Evolutionary conservation across 345 rosid species (phyloP), one percentile per base, ranked within the genome.

Genomic region (Sapria himalayana): DNA sequence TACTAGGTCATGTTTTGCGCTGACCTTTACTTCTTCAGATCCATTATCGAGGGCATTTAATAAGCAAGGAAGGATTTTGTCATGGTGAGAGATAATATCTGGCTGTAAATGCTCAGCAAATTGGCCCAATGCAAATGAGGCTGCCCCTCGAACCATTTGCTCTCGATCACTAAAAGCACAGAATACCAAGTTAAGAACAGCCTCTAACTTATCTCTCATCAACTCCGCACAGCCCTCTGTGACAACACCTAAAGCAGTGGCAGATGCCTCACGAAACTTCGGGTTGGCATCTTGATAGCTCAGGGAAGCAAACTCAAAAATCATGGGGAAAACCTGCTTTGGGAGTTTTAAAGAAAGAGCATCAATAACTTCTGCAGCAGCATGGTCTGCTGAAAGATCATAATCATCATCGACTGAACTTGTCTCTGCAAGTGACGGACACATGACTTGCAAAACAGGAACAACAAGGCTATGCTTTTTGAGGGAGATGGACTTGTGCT

Each of bases 341-440:
- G 99, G 67, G 43, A 91, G 76, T 69, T 69, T 84, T 72, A 84
- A 48, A 46, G 99, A 81, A 72, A 84, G 70, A 4, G 99, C 84
- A 56, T 91, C 99, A 61, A 91, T 80, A 66, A 91, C 99, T 73
- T 91, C 99, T n/a, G 99, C 99, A 64, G 99, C 95, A 51, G 99
- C 95, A 47, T 93, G 78, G 63, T 91, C 99, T 32, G 93, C 73
- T 43, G 81, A 78, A 60, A 91, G 99, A 73, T 91, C 99, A 70
- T 91, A 92, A 50, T 80, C 99, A 45, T 74, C 91, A 15, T 75
- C 86, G 40, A 55, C 57, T 47, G 66, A 56, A 9, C 63, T 67
- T 52, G 96, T 76, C 63, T 77, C 86, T 8, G 99, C 79, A 50
- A 91, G 92, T 76, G 84, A 60, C 18, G 95, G 86, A 54, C 99